Percentiles rank a stretch among this genome's conserved stretches.
Evolutionary conservation across 768 basidiomycete species (phyloP).

Genomic region (Mycena venus): DNA sequence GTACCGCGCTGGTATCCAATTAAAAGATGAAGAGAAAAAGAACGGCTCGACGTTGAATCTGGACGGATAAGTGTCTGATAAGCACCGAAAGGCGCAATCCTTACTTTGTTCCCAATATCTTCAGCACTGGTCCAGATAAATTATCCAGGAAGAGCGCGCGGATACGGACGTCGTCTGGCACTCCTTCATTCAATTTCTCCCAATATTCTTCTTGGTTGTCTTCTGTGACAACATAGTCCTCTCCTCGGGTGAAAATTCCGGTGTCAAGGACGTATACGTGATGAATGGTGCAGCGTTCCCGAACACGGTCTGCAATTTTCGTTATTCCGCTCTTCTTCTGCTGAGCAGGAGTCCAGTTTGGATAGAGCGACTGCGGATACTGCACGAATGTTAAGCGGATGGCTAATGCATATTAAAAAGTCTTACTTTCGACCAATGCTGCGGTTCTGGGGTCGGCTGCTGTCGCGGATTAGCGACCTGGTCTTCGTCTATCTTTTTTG

Average conservation of each 20-base stretch:
- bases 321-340: conserved; percentile 53
- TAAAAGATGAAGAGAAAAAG: conserved; percentile 72
- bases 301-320: conserved; percentile 38
- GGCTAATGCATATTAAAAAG: neutral
- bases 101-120: conserved; percentile 46
- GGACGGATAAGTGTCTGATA: neutral
- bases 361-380: conserved; percentile 67
- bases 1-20: conserved; percentile 72
- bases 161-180: conserved; percentile 52
- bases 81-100: neutral
- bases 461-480: conserved; percentile 27
- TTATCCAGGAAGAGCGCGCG: conserved; percentile 66
- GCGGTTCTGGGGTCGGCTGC: neutral
- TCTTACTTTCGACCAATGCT: conserved; percentile 26
- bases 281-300: conserved; percentile 47
- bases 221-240: conserved; percentile 36
- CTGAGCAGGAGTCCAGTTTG: conserved; percentile 68
- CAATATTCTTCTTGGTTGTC: conserved; percentile 47
- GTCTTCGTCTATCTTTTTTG: conserved; percentile 32
- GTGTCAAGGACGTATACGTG: conserved; percentile 55
- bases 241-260: conserved; percentile 46
- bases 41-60: conserved; percentile 73
- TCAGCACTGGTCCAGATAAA: conserved; percentile 62
- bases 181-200: conserved; percentile 43
- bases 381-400: conserved; percentile 19